Conservation (phyloP, 2,329 filamentous ascomycete species). For the Sporothrix schenckii region DNA sequence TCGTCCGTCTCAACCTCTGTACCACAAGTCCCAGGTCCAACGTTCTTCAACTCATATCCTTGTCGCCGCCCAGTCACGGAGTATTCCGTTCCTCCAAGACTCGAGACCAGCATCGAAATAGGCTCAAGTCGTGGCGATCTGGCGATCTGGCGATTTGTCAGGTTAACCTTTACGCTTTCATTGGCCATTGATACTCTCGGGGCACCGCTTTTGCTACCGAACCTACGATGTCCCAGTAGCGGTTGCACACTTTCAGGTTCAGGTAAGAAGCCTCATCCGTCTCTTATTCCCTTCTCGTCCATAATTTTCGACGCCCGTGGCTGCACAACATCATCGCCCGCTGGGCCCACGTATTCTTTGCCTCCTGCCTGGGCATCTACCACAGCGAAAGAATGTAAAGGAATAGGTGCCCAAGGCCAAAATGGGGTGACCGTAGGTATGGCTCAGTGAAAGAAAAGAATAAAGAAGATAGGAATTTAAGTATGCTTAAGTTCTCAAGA, state of each 20-base stretch:
- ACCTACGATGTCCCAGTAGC: no score
- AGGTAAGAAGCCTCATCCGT: neutral
- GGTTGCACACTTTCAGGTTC: neutral
- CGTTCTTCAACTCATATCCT: neutral
- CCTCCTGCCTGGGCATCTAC: slow-evolving; percentile 1
- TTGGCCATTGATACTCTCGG: neutral
- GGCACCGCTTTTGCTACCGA: no score
- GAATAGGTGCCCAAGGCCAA: no score
- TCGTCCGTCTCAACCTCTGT: neutral
- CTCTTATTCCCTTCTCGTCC: neutral
- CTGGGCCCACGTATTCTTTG: neutral
- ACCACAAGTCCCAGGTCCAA: slow-evolving; percentile 2
- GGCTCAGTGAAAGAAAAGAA: no score
- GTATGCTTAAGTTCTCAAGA: no score
- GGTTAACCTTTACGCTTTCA: neutral
- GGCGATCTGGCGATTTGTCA: neutral
- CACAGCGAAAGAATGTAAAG: no score
- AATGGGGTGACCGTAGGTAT: no score
- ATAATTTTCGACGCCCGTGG: neutral
- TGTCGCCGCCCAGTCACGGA: neutral
- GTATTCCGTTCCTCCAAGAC: neutral
- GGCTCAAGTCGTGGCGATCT: neutral
- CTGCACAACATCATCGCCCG: neutral
- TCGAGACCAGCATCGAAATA: neutral
- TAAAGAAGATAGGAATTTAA: no score